Evolutionary conservation across 495 filamentous ascomycete genomes (phyloP).

Genomic region (Alectoria sarmentosa): DNA sequence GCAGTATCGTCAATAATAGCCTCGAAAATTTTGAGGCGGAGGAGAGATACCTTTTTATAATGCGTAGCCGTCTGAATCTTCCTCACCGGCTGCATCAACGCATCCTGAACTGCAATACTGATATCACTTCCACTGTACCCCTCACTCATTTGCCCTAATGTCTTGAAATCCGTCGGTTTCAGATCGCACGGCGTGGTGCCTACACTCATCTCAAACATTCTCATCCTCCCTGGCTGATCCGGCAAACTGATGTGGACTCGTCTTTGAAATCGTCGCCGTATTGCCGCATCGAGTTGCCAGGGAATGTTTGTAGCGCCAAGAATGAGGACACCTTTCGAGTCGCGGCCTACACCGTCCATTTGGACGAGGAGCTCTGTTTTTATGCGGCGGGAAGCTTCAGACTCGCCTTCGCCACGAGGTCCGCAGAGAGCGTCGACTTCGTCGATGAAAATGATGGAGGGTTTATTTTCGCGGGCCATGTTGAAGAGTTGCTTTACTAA

Average conservation of each 20-base stretch:
- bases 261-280: conserved; percentile 91
- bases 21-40: background rate
- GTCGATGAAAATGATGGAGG: conserved; percentile 98
- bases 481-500: conserved; percentile 96
- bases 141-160: conserved; percentile 73
- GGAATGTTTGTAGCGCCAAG: conserved; percentile 98
- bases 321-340: conserved; percentile 88
- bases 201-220: conserved; percentile 94
- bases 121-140: conserved; percentile 97
- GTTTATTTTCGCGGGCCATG: conserved; percentile 97
- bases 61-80: conserved; percentile 98
- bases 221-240: conserved; percentile 79
- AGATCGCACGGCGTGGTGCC: conserved; percentile 87
- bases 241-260: conserved; percentile 92
- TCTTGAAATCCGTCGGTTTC: conserved; percentile 66
- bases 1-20: background rate
- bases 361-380: conserved; percentile 98
- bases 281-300: conserved; percentile 98
- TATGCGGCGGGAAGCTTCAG: conserved; percentile 91
- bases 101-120: conserved; percentile 92
- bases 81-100: conserved; percentile 93
- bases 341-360: conserved; percentile 97
- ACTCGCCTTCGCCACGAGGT: conserved; percentile 93
- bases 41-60: conserved; percentile 71
- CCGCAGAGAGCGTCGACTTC: conserved; percentile 97